Conservation (phyloP, 177 flowering plant species). For the Vitis hybrid region DNA sequence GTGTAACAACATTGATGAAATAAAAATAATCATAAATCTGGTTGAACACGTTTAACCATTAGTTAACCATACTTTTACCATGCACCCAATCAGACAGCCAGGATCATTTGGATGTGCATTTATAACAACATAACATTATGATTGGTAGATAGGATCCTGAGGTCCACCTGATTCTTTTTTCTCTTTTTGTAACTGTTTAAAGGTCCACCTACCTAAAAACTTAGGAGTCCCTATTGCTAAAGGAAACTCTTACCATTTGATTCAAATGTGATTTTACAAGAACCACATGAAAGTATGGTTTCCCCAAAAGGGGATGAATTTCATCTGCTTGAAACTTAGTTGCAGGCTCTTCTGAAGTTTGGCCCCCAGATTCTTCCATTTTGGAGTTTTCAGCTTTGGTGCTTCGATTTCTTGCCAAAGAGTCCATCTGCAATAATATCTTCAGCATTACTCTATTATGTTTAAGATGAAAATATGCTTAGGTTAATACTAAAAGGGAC, state of each 20-base stretch:
- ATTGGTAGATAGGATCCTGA: too few species aligned
- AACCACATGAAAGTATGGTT: slow-evolving; percentile 28
- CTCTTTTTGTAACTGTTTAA: too few species aligned
- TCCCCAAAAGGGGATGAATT: slow-evolving; percentile 22
- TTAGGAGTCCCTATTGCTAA: too few species aligned
- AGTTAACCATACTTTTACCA: too few species aligned
- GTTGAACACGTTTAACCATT: too few species aligned
- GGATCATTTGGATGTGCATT: too few species aligned
- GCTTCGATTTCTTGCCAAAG: not conserved
- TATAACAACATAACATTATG: too few species aligned
- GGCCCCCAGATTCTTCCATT: not conserved
- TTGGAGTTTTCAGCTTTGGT: not conserved
- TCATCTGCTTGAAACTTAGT: slow-evolving; percentile 16
- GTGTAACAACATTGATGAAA: too few species aligned
- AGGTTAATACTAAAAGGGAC: not conserved
- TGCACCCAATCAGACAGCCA: too few species aligned
- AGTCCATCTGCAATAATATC: not conserved
- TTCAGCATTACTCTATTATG: not conserved
- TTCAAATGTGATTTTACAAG: slow-evolving; percentile 14
- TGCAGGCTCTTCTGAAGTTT: not conserved
- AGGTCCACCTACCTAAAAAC: not conserved
- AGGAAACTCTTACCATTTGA: slow-evolving; percentile 19
- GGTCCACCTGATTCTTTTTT: too few species aligned
- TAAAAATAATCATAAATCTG: too few species aligned
- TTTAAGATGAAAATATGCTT: not conserved